Evolutionary conservation across 1,284 basidiomycete genomes (phyloP), one percentile per base, ranked within the genome.

Genomic region (Marasmius tenuissimus): DNA sequence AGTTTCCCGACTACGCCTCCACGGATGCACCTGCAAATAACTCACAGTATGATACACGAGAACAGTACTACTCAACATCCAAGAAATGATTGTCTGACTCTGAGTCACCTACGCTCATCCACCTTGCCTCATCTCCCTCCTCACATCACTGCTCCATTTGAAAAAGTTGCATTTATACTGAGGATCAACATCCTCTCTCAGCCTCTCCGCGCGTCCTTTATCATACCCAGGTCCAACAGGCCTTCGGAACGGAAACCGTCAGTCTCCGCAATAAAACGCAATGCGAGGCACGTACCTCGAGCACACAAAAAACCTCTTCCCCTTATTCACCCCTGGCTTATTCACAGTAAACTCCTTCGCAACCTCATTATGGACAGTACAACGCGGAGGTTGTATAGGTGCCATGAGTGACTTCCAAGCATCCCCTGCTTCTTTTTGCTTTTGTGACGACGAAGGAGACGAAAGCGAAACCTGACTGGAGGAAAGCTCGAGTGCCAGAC

Each of bases 201-300:
- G 79, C 16, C 95, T 82, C 67, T 91, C 91, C n/a, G 81, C 76
- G 64, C 85, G 83, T 4, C 95, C 95, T 70, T 85, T 90, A 72
- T 97, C 95, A 70, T 95, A 97, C 3, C 96, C 95, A 8, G 94
- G 92, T 18, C 95, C 95, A 10, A 97, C 93, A 0, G 95, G 94
- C 63, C 94, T 95, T 65, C 16, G 57, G 4, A 27, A 27, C 48
- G 58, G 51, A 54, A 56, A 37, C 48, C 59, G 50, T 10, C 27
- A 37, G 50, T 53, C 16, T 56, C 60, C 40, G 38, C 60, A 64
- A 35, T 35, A 14, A 57, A 59, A 3, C 48, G 56, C 54, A 64
- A 58, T 67, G 52, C 53, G 9, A 94, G 87, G 71, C 97, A 98
- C n/a, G 97, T 78, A n/a, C n/a, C n/a, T n/a, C n/a, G n/a, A n/a